phyloP scores from a whole-genome alignment of 2,329 filamentous ascomycete species.

The Curvularia lunata region DNA sequence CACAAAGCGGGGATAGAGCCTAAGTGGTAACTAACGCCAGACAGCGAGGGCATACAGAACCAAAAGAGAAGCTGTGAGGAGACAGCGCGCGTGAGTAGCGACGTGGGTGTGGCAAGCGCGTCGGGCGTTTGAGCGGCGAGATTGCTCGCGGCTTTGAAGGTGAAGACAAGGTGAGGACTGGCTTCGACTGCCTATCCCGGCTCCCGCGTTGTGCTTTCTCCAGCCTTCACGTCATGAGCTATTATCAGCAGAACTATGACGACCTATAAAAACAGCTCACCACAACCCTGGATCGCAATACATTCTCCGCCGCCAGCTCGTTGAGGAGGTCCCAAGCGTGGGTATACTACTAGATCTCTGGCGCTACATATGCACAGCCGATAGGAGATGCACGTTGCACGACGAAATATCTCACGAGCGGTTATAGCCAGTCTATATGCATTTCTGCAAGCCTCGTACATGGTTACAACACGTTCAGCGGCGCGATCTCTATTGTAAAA shows the following conservation, averaged over 20 bases:
- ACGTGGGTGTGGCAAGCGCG: conserved; percentile 20
- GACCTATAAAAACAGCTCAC: background rate
- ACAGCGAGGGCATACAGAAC: conserved; percentile 28
- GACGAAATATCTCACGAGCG: background rate
- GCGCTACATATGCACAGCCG: background rate
- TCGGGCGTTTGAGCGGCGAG: conserved; percentile 24
- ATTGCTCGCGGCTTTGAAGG: conserved; percentile 21
- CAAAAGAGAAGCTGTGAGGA: conserved; percentile 11
- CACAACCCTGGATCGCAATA: background rate
- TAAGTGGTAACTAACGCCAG: background rate
- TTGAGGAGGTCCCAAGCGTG: background rate
- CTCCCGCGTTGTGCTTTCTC: conserved; percentile 8
- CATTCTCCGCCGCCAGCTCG: background rate
- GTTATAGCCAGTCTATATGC: background rate
- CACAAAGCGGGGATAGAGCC: conserved; percentile 2
- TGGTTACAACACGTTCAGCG: background rate
- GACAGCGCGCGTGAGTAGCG: conserved; percentile 21
- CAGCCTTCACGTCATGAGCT: conserved; percentile 1
- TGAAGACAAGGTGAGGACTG: conserved; percentile 12
- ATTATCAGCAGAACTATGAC: background rate
- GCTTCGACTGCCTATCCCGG: conserved; percentile 1
- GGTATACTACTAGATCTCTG: background rate
- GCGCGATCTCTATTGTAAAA: conserved; percentile 55
- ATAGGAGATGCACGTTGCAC: background rate
- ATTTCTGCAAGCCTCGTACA: background rate